Conservation (phyloP, 768 basidiomycete genomes). For the Brasilioporus rufonigricans region DNA sequence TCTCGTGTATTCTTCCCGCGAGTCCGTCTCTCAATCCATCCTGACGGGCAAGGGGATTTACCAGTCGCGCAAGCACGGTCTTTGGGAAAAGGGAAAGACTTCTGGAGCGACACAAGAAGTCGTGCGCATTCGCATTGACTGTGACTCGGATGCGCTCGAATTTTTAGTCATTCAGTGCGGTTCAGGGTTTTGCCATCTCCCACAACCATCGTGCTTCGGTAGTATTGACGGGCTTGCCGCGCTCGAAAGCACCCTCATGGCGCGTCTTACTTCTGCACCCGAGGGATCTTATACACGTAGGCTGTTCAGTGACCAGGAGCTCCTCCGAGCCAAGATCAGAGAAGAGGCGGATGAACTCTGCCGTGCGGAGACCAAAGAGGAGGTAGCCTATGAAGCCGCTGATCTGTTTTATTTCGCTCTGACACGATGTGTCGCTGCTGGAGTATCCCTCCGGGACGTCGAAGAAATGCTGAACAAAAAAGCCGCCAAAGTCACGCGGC, state of each 20-base stretch:
- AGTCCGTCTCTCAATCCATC: slow-evolving; percentile 86
- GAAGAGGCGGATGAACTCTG: slow-evolving; percentile 99
- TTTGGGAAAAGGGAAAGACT: slow-evolving; percentile 97
- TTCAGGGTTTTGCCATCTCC: slow-evolving; percentile 90
- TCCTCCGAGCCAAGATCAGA: slow-evolving; percentile 93
- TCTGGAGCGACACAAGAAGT: slow-evolving; percentile 92
- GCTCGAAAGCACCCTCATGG: slow-evolving; percentile 74
- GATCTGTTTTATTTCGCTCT: slow-evolving; percentile 93
- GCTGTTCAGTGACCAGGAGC: slow-evolving; percentile 74
- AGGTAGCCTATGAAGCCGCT: slow-evolving; percentile 92
- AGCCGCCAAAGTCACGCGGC: slow-evolving; percentile 80
- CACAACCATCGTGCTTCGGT: slow-evolving; percentile 89
- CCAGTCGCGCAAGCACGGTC: slow-evolving; percentile 91
- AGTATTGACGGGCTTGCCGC: slow-evolving; percentile 71
- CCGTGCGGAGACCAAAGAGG: slow-evolving; percentile 68
- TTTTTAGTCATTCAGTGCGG: slow-evolving; percentile 90
- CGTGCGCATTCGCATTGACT: slow-evolving; percentile 79
- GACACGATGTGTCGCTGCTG: slow-evolving; percentile 77
- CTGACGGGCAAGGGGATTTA: slow-evolving; percentile 89
- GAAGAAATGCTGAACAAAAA: slow-evolving; percentile 82
- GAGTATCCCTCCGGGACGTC: slow-evolving; percentile 80
- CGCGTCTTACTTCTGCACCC: slow-evolving; percentile 73
- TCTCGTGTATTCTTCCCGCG: slow-evolving; percentile 90
- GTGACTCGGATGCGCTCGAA: slow-evolving; percentile 90
- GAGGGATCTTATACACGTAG: slow-evolving; percentile 90